phyloP scores from a whole-genome alignment of 495 filamentous ascomycete species.

The Aspergillus nanangensis region DNA sequence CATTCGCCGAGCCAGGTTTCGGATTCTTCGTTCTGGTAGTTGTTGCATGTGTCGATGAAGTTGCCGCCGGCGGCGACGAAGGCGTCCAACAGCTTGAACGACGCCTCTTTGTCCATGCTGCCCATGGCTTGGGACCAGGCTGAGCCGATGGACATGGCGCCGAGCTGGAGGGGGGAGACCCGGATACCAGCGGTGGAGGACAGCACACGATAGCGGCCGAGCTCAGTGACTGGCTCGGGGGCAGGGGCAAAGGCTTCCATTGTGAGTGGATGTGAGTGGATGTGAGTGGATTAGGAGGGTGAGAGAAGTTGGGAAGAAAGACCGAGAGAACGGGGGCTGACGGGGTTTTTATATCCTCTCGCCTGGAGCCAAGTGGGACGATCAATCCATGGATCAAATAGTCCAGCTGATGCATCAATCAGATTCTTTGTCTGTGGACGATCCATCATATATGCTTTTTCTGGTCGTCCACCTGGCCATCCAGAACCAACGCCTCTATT shows the following conservation, averaged over 20 bases:
- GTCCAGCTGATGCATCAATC: background rate
- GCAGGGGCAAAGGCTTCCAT: constrained; percentile 13
- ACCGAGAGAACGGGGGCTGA: background rate
- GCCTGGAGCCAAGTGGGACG: background rate
- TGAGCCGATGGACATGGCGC: constrained; percentile 53
- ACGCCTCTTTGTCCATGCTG: constrained; percentile 15
- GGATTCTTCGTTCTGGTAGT: constrained; percentile 48
- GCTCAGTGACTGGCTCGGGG: constrained; percentile 38
- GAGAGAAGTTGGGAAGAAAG: background rate
- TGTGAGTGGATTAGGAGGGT: background rate
- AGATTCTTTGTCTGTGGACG: too few relatives aligned
- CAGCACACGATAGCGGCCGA: constrained; percentile 53
- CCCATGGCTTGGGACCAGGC: constrained; percentile 25
- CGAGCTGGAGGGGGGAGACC: constrained; percentile 53
- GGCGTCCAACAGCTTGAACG: constrained; percentile 42
- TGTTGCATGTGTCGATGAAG: constrained; percentile 39
- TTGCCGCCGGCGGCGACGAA: constrained; percentile 39
- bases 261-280: background rate
- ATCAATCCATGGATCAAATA: background rate
- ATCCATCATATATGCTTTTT: too few relatives aligned
- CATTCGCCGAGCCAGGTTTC: constrained; percentile 58
- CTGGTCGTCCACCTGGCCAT: too few relatives aligned
- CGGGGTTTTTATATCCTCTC: background rate
- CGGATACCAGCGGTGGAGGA: constrained; percentile 48
- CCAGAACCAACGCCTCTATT: too few relatives aligned